Conservation (phyloP, 345 rosid genomes). For the Boechera retrofracta region DNA sequence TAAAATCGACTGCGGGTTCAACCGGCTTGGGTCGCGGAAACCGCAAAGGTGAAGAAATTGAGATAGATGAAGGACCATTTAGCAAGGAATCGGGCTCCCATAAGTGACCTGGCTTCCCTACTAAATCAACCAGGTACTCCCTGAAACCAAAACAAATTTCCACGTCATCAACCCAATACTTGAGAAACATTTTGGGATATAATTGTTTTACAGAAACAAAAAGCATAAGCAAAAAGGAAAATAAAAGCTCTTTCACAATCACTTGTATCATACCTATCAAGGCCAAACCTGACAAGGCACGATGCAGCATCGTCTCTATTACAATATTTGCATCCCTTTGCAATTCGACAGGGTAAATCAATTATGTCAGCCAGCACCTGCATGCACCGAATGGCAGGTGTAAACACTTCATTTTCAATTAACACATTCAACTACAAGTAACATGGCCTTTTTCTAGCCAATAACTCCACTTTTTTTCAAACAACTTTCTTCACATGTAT, state of each 20-base stretch:
- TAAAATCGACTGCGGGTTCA: conserved; percentile 75
- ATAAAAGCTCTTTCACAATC: conserved; percentile 8
- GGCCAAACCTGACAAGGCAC: conserved; percentile 94
- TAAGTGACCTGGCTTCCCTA: conserved; percentile 88
- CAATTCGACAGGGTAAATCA: conserved; percentile 98
- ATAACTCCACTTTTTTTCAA: conserved; percentile 9
- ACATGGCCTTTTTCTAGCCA: conserved; percentile 14
- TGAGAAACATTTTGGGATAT: background rate
- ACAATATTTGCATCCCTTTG: conserved; percentile 96
- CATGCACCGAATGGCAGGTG: conserved; percentile 37
- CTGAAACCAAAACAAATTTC: conserved; percentile 57
- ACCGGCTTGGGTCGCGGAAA: conserved; percentile 78
- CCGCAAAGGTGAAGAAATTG: conserved; percentile 94
- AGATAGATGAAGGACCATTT: conserved; percentile 93
- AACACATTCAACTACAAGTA: background rate
- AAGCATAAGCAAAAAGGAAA: conserved; percentile 9
- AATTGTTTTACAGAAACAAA: conserved; percentile 20
- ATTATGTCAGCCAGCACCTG: conserved; percentile 93
- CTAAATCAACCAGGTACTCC: conserved; percentile 94
- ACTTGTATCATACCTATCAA: conserved; percentile 69
- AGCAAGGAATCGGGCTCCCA: conserved; percentile 95
- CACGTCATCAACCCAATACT: conserved; percentile 35
- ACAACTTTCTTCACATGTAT: background rate
- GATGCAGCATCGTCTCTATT: conserved; percentile 87
- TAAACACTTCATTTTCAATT: background rate